Base-by-base conservation (phyloP, 176 grass and related monocot genomes). In the Lolium rigidum region DNA sequence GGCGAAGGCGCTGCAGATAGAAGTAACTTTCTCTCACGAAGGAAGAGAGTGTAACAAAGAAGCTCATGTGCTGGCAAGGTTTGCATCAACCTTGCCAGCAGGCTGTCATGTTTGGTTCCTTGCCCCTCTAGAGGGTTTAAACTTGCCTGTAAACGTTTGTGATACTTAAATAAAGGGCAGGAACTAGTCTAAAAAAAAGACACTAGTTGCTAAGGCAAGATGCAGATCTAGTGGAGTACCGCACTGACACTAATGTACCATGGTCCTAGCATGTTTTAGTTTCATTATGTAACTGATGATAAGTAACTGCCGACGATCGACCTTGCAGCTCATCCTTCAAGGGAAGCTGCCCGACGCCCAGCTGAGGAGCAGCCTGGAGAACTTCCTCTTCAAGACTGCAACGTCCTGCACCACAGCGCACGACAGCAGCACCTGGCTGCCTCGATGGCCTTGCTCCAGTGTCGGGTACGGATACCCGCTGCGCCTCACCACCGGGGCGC, bases 401-500 rank as follows among this genome's bases (percentile, higher is more conserved):
- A 80, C 48, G 77, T 35, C 31, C 31, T 3, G 31, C 31, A 35
- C 31, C 31, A 35, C 31, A 3, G 31, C 31, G 31, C 2, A 2
- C 31, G 31, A 35, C 31, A 35, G 2, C 31, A 94, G 74, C 95
- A 95, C 82, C 79, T 92, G 35, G 20, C 63, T 5, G 82, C 65
- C 0, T 69, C 50, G 8, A 71, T 37, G 0, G 41, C 14, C n/a
- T 50, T 57, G 6, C 87, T 98, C 9, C 66, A 22, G 38, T 93
- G 93, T 95, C n/a, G 95, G 95, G 15, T 85, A 87, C 1, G 91
- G 91, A 0, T 95, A 77, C 61, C 91, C 95, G 3, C 17, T 1
- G 17, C 46, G 85, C 89, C 95, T 76, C 95, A 98, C 85, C 95
- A 98, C 80, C 82, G 93, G 4, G 93, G 80, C n/a, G 86, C 93